Evolutionary conservation across 2,329 filamentous ascomycete genomes (phyloP).

Genomic region (Aspergillus fijiensis): DNA sequence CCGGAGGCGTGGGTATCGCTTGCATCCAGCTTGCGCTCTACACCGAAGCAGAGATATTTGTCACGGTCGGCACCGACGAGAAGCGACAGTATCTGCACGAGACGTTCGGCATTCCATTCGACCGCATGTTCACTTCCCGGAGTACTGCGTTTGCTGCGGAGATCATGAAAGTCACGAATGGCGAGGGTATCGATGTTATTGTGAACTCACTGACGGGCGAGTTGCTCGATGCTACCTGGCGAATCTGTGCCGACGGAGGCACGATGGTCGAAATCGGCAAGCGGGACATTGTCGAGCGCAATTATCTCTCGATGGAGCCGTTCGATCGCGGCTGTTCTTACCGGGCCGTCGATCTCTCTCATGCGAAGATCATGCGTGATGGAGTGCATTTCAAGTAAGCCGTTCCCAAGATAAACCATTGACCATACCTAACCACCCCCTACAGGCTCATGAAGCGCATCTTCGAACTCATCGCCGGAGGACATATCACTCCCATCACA

Average conservation of each 20-base stretch:
- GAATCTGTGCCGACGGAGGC: constrained; percentile 22
- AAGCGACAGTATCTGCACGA: constrained; percentile 19
- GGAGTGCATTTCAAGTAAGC: background rate
- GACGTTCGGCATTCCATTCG: constrained; percentile 16
- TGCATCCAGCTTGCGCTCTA: constrained; percentile 18
- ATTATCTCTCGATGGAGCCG: constrained; percentile 14
- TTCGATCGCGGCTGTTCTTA: constrained; percentile 18
- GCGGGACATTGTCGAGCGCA: constrained; percentile 16
- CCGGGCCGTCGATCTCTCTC: constrained; percentile 18
- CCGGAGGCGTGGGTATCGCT: constrained; percentile 22
- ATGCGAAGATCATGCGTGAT: background rate
- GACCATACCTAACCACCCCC: background rate
- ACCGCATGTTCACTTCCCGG: constrained; percentile 27
- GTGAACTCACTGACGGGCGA: constrained; percentile 9
- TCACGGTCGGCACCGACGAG: constrained; percentile 21
- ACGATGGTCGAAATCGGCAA: constrained; percentile 24
- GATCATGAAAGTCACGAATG: constrained; percentile 20
- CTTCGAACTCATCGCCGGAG: background rate
- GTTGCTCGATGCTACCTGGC: constrained; percentile 9
- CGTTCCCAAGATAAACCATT: background rate
- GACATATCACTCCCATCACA: constrained; percentile 5
- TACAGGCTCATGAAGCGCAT: constrained; percentile 4
- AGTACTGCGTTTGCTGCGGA: constrained; percentile 14
- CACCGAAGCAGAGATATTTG: constrained; percentile 14
- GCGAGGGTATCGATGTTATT: constrained; percentile 25